Conservation (phyloP, 805 yeast genomes). For the Candida pini region DNA sequence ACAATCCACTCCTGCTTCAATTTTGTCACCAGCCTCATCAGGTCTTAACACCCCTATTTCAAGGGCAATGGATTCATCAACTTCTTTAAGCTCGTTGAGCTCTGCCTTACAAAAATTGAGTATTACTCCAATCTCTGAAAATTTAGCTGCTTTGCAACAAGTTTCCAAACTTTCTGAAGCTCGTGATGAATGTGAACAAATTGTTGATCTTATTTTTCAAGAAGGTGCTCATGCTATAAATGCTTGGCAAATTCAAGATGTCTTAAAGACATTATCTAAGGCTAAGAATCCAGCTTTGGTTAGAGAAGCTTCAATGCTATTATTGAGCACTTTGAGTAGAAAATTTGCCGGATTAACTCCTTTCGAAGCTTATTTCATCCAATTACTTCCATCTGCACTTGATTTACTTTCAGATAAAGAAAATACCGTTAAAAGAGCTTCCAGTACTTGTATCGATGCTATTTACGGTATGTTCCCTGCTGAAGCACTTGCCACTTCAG, state of each 20-base stretch:
- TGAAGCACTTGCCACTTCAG: constrained; percentile 71
- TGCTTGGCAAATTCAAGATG: constrained; percentile 62
- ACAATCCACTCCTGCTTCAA: constrained; percentile 16
- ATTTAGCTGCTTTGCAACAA: constrained; percentile 45
- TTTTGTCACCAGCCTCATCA: constrained; percentile 27
- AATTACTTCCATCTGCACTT: constrained; percentile 55
- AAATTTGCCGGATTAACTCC: constrained; percentile 66
- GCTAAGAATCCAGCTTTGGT: constrained; percentile 68
- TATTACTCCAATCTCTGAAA: constrained; percentile 59
- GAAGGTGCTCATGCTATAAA: constrained; percentile 44
- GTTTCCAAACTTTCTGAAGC: constrained; percentile 51
- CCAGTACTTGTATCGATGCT: constrained; percentile 71
- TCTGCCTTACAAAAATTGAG: constrained; percentile 64
- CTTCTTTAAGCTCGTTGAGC: constrained; percentile 62
- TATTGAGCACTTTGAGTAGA: constrained; percentile 50
- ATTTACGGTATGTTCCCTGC: constrained; percentile 65
- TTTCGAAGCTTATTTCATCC: constrained; percentile 66
- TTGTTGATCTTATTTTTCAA: constrained; percentile 43
- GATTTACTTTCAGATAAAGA: constrained; percentile 86
- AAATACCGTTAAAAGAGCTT: constrained; percentile 76
- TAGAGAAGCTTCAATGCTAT: constrained; percentile 70
- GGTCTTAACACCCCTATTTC: constrained; percentile 25
- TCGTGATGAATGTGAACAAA: constrained; percentile 45
- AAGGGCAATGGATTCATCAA: constrained; percentile 39
- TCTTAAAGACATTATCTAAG: constrained; percentile 60